Conservation (phyloP, 495 filamentous ascomycete species). For the Lophiotrema nucula region DNA sequence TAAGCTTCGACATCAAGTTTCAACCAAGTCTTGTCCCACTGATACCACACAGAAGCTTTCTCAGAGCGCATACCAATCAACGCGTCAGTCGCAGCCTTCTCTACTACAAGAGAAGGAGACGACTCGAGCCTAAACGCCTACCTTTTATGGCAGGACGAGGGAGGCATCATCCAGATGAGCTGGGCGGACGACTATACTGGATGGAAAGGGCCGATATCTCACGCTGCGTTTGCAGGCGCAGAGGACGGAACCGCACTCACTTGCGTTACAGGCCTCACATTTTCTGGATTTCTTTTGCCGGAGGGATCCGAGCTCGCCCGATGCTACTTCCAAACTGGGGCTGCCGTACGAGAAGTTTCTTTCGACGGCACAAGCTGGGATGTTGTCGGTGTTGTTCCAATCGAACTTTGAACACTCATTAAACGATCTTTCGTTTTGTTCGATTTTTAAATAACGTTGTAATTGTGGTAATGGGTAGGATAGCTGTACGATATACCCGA, state of each 20-base stretch:
- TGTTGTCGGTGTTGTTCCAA: constrained; percentile 18
- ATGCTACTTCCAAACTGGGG: constrained; percentile 28
- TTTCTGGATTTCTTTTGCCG: constrained; percentile 4
- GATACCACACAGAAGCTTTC: constrained; percentile 10
- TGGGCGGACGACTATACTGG: constrained; percentile 17
- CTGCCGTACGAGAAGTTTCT: constrained; percentile 16
- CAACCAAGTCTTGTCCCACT: no score
- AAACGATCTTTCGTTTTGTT: neutral
- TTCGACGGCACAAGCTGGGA: constrained; percentile 25
- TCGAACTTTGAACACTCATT: neutral
- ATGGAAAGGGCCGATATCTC: constrained; percentile 24
- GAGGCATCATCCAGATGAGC: constrained; percentile 15
- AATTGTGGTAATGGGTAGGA: neutral
- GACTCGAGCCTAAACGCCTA: constrained; percentile 18
- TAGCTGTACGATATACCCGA: constrained; percentile 3
- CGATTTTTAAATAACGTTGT: neutral
- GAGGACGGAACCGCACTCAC: constrained; percentile 18
- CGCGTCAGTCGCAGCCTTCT: constrained; percentile 21
- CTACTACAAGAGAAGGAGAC: constrained; percentile 1
- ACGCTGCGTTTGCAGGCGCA: constrained; percentile 21
- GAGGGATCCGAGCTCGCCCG: constrained; percentile 9
- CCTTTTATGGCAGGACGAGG: constrained; percentile 18
- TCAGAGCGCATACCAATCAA: constrained; percentile 5
- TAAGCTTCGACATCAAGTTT: no score
- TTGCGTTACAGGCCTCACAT: constrained; percentile 22